phyloP scores from a whole-genome alignment of 1,284 basidiomycete genomes.

The Anthracocystis walkeri region DNA sequence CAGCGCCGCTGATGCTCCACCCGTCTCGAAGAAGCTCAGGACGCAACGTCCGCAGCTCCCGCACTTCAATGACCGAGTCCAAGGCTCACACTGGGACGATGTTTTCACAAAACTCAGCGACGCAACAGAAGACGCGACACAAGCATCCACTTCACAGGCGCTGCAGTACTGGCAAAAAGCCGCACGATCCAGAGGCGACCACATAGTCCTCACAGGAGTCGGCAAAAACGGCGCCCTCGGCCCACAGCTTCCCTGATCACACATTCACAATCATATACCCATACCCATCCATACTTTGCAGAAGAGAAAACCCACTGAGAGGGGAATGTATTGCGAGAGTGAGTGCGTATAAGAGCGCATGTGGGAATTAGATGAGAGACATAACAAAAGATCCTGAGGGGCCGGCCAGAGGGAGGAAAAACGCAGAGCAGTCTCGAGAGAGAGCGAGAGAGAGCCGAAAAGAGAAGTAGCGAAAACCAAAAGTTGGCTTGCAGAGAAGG shows the following conservation, averaged over 20 bases:
- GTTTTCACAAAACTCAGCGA: not conserved
- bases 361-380: slow-evolving; percentile 1
- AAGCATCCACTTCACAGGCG: slow-evolving; percentile 4
- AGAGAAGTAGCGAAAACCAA: not conserved
- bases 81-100: slow-evolving; percentile 35
- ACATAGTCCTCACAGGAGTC: slow-evolving; percentile 38
- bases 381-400: slow-evolving; percentile 1
- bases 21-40: not conserved
- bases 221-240: slow-evolving; percentile 44
- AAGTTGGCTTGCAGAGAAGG: not conserved
- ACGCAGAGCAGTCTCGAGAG: slow-evolving; percentile 3
- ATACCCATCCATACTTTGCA: not conserved
- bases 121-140: no score
- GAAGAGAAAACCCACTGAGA: not conserved
- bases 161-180: slow-evolving; percentile 34
- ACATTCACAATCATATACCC: slow-evolving; percentile 8
- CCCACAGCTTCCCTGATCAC: slow-evolving; percentile 11
- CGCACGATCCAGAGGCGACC: slow-evolving; percentile 34
- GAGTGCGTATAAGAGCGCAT: not conserved
- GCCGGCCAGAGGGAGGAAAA: not conserved
- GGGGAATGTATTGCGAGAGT: slow-evolving; percentile 1
- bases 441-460: not conserved
- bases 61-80: slow-evolving; percentile 43
- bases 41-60: slow-evolving; percentile 14
- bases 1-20: no score